Evolutionary conservation across 1,284 basidiomycete genomes (phyloP), one percentile per base, ranked within the genome.

Genomic region (Ceratobasidium sp.): DNA sequence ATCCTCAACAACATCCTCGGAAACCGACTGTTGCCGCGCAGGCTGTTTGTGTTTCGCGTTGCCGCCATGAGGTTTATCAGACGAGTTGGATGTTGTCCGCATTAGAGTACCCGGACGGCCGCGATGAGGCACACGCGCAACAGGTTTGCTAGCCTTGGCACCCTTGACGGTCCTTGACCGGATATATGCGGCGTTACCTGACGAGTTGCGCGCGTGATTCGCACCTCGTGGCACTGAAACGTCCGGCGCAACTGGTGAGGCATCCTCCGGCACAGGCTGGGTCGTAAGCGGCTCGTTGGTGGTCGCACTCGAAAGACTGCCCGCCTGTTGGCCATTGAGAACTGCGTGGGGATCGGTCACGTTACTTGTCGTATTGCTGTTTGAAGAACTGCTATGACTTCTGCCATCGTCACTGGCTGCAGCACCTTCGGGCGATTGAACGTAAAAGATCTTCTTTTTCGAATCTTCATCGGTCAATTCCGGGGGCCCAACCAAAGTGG

Each of bases 281-380:
- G 48, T 22, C 4, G 14, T 48, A 59, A 34, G 54, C 68, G 22
- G 56, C 27, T 71, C 68, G 29, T 71, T 53, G 4, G 68, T 71
- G 29, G 68, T 71, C 19, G 68, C 68, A 27, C 68, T 71, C 4
- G 68, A 71, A n/a, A 71, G 41, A 37, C 68, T 71, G 29, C 53
- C 56, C 2, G 68, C 1, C 39, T 71, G 53, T 61, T 59, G 68
- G 19, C 68, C 68, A 19, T 37, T 39, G 34, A 65, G 73, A 13
- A 24, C 24, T 19, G 37, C 51, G 43, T 74, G 71, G 22, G 71
- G 29, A 58, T 74, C 62, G 71, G 71, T 64, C 59, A 64, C 71
- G 59, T 64, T 74, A 56, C 61, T 66, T 8, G 64, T 74, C 7
- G 73, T 66, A 27, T 66, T 66, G 64, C 74, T 74, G 19, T 74